phyloP scores from a whole-genome alignment of 345 rosid genomes.

The Eucalyptus cloeziana region DNA sequence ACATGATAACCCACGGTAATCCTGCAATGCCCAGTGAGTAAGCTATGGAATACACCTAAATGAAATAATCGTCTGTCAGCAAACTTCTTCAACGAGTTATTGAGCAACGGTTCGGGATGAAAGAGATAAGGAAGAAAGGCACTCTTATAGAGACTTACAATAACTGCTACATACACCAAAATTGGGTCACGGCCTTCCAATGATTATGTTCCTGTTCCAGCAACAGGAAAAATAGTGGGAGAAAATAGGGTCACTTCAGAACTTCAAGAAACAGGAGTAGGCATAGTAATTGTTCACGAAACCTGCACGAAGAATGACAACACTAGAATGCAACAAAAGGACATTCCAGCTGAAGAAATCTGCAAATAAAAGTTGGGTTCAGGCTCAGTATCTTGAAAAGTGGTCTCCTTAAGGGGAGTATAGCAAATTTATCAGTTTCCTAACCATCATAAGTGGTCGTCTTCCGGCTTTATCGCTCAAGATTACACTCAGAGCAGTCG shows the following conservation, averaged over 20 bases:
- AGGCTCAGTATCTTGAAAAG: neutral
- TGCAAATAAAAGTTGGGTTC: neutral
- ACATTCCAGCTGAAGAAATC: constrained; percentile 1
- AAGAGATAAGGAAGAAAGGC: neutral
- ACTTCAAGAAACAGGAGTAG: neutral
- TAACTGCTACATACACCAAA: constrained; percentile 12
- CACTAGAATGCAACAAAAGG: neutral
- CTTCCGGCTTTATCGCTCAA: constrained; percentile 12
- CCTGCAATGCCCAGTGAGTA: constrained; percentile 1
- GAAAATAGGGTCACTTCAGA: neutral
- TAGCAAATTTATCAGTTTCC: neutral
- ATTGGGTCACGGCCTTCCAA: constrained; percentile 1
- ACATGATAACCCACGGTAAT: constrained; percentile 4
- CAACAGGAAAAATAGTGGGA: neutral
- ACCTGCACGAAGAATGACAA: constrained; percentile 13
- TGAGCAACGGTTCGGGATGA: neutral
- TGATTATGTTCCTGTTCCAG: constrained; percentile 1
- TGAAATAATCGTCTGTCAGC: neutral
- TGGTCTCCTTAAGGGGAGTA: neutral
- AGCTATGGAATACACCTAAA: neutral
- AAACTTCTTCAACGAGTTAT: neutral
- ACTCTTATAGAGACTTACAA: constrained; percentile 2
- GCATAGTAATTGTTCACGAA: neutral
- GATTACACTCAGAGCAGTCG: neutral
- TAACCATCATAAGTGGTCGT: constrained; percentile 12